These are phyloP conservation scores for Auxenochlorella pyrenoidosa DNA, from an alignment of 139 green algal species.

Conservation along the genomic window DNA sequence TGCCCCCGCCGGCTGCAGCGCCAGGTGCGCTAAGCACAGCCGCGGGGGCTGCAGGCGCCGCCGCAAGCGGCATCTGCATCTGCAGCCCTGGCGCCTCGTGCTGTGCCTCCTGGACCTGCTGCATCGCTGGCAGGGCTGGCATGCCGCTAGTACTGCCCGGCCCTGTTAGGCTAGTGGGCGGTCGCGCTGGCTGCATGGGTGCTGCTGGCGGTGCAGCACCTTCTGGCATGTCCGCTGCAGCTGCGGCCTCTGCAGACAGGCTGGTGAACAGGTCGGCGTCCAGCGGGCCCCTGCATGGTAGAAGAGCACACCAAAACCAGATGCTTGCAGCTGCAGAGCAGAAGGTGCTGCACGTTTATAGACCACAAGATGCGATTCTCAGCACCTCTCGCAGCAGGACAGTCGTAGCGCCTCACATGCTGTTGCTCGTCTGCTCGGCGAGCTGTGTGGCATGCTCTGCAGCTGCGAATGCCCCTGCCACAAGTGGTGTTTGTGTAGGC, in stretches of 20 bases:
- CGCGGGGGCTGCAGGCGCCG: background rate
- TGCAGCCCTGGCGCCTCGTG: background rate
- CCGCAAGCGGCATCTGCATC: background rate
- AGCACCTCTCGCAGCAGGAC: background rate
- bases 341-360: background rate
- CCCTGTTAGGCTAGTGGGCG: no score
- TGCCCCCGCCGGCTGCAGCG: background rate
- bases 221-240: background rate
- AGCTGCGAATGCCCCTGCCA: background rate
- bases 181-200: no score
- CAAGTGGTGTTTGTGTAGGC: no score
- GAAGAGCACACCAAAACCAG: no score
- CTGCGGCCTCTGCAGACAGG: background rate
- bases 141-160: no score
- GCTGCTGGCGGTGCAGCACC: background rate
- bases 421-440: background rate
- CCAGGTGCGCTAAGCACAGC: background rate
- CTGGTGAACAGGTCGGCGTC: constrained; percentile 30
- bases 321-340: background rate
- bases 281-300: constrained; percentile 27
- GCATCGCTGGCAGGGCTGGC: background rate
- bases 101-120: background rate
- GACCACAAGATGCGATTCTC: no score
- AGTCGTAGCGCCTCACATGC: background rate
- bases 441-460: background rate